phyloP scores from a whole-genome alignment of 2,329 filamentous ascomycete genomes.

The Apiospora saccharicola region DNA sequence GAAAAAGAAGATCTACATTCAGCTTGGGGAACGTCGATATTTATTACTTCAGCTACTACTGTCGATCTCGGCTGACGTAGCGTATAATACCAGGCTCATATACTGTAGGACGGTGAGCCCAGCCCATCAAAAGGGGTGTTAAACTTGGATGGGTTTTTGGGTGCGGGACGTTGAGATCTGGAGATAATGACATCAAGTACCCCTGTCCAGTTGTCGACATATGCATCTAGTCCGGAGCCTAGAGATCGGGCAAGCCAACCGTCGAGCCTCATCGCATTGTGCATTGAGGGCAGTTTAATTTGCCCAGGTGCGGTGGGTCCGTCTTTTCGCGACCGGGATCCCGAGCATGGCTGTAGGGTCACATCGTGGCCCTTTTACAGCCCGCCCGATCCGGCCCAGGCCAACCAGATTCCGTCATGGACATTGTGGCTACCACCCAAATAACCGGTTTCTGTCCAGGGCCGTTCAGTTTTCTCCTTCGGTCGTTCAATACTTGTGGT shows the following conservation, averaged over 20 bases:
- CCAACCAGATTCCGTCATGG: slow-evolving; percentile 20
- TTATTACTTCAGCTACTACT: background rate
- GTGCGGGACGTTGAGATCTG: slow-evolving; percentile 1
- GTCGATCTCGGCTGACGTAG: slow-evolving; percentile 1
- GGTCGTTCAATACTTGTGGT: background rate
- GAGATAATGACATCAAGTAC: slow-evolving; percentile 17
- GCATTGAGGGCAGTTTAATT: slow-evolving; percentile 18
- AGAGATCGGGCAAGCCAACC: background rate
- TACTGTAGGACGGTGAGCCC: background rate
- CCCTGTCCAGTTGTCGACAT: background rate
- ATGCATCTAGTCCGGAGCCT: background rate
- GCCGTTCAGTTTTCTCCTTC: background rate
- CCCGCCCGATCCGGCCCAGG: slow-evolving; percentile 10
- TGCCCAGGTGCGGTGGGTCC: slow-evolving; percentile 2
- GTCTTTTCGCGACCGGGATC: background rate
- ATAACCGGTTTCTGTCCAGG: slow-evolving; percentile 17
- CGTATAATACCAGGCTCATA: background rate
- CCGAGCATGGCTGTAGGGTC: background rate
- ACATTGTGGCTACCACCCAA: slow-evolving; percentile 12
- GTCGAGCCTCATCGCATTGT: slow-evolving; percentile 14
- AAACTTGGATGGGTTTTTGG: background rate
- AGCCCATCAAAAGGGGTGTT: background rate
- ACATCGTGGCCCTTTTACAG: slow-evolving; percentile 3
- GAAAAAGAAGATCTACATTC: background rate
- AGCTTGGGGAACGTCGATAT: slow-evolving; percentile 2